Conservation (phyloP, 495 filamentous ascomycete species). For the Aspergillus nidulans region DNA sequence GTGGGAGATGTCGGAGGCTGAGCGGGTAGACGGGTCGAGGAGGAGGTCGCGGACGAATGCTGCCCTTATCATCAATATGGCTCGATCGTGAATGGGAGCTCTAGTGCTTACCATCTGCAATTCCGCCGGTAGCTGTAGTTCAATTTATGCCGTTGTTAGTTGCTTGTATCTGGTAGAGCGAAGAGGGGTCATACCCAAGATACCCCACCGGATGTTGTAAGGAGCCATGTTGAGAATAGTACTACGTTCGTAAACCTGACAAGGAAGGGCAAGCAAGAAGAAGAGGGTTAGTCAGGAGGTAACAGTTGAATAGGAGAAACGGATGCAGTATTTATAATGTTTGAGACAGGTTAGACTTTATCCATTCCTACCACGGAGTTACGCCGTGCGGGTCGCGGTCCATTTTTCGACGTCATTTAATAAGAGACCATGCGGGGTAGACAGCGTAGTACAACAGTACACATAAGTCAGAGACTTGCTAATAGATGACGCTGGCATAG, state of each 20-base stretch:
- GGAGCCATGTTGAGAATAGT: slow-evolving; percentile 37
- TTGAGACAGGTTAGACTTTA: not conserved
- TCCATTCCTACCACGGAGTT: slow-evolving; percentile 22
- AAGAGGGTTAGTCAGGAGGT: not conserved
- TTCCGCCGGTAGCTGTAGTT: slow-evolving; percentile 67
- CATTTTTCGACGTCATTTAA: slow-evolving; percentile 6
- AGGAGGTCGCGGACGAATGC: slow-evolving; percentile 83
- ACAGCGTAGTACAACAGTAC: not conserved
- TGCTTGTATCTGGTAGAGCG: not conserved
- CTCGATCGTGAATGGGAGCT: not conserved
- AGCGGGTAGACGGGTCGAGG: slow-evolving; percentile 65
- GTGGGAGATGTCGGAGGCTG: slow-evolving; percentile 71
- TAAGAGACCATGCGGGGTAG: not conserved
- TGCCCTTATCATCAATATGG: slow-evolving; percentile 23
- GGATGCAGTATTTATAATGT: slow-evolving; percentile 13
- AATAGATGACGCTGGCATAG: not conserved
- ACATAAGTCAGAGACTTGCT: not conserved
- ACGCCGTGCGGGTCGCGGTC: slow-evolving; percentile 29
- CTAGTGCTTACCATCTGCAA: slow-evolving; percentile 59
- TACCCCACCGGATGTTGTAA: slow-evolving; percentile 70
- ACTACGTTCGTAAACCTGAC: too few species aligned
- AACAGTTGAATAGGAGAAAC: not conserved
- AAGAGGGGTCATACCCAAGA: slow-evolving; percentile 51
- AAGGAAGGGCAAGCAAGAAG: not conserved
- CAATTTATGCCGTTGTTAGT: slow-evolving; percentile 12